phyloP scores from a whole-genome alignment of 2,329 filamentous ascomycete genomes.

The Microcera coccophila region DNA sequence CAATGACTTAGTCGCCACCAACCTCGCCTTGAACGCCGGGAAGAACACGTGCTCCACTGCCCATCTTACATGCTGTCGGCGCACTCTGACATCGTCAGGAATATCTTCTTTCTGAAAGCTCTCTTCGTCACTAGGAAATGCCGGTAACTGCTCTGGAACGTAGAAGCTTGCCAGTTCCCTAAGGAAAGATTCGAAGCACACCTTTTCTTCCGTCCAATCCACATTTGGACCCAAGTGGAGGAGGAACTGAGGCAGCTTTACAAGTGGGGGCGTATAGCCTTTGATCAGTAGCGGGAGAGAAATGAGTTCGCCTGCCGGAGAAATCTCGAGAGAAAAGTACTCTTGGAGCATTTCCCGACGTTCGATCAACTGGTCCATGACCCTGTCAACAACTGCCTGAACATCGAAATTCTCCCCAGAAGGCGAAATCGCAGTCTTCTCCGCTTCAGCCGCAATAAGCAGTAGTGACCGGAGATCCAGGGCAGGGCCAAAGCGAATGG shows the following conservation, averaged over 20 bases:
- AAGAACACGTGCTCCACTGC: slow-evolving; percentile 85
- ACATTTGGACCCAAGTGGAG: slow-evolving; percentile 84
- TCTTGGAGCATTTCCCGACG: slow-evolving; percentile 83
- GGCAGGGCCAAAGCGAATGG: slow-evolving; percentile 73
- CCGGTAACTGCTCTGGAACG: slow-evolving; percentile 77
- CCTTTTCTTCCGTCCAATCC: slow-evolving; percentile 78
- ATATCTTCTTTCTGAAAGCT: slow-evolving; percentile 35
- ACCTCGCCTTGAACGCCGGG: slow-evolving; percentile 75
- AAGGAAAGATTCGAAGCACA: slow-evolving; percentile 82
- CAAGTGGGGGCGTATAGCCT: slow-evolving; percentile 80
- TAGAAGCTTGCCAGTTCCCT: slow-evolving; percentile 86
- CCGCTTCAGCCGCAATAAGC: slow-evolving; percentile 65
- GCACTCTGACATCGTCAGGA: slow-evolving; percentile 49
- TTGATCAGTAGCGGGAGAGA: slow-evolving; percentile 82
- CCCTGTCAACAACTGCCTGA: slow-evolving; percentile 59
- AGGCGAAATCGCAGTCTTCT: slow-evolving; percentile 47
- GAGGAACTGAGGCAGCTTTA: slow-evolving; percentile 84
- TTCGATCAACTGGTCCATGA: slow-evolving; percentile 66
- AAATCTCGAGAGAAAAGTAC: slow-evolving; percentile 86
- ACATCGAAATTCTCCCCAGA: slow-evolving; percentile 60
- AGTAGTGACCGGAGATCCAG: slow-evolving; percentile 69
- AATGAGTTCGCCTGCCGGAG: slow-evolving; percentile 69
- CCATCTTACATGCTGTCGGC: slow-evolving; percentile 66
- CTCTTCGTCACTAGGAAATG: slow-evolving; percentile 35
- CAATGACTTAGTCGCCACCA: slow-evolving; percentile 77